Percentiles rank a stretch among this genome's conserved stretches.
Evolutionary conservation across 148 eudicot species (phyloP).

Genomic region (Dysphania ambrosioides): DNA sequence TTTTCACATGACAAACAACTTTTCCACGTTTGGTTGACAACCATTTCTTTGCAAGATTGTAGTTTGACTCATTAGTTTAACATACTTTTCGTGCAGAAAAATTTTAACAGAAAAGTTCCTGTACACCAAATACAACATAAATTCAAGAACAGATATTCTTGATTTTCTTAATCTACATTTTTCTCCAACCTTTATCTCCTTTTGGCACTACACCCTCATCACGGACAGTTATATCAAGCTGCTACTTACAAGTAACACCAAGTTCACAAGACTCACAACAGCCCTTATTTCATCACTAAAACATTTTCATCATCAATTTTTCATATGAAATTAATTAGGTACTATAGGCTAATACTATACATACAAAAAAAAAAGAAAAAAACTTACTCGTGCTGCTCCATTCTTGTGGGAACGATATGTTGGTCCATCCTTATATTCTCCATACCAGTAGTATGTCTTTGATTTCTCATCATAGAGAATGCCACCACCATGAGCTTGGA

Average conservation of each 20-base stretch:
- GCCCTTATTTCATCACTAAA: background rate
- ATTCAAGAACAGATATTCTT: conserved; percentile 1
- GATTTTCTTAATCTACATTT: background rate
- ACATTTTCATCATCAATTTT: background rate
- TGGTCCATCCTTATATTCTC: conserved; percentile 97
- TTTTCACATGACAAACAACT: background rate
- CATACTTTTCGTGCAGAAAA: background rate
- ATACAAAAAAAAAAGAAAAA: background rate
- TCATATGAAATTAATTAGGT: background rate
- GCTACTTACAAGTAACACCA: background rate
- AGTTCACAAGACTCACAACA: too few species aligned
- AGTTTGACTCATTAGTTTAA: background rate
- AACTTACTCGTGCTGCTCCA: conserved; percentile 86
- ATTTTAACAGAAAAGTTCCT: background rate
- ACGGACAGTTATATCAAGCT: background rate
- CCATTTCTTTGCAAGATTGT: background rate
- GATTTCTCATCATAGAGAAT: conserved; percentile 63
- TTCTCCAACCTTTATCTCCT: background rate
- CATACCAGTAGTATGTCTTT: conserved; percentile 85
- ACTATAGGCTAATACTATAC: background rate
- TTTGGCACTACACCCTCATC: background rate
- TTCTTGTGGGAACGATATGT: conserved; percentile 82
- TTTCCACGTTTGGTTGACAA: conserved; percentile 1
- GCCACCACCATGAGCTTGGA: conserved; percentile 99
- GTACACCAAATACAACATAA: background rate